Evolutionary conservation across 768 basidiomycete genomes (phyloP).

Genomic region (Stropharia rugosoannulata): DNA sequence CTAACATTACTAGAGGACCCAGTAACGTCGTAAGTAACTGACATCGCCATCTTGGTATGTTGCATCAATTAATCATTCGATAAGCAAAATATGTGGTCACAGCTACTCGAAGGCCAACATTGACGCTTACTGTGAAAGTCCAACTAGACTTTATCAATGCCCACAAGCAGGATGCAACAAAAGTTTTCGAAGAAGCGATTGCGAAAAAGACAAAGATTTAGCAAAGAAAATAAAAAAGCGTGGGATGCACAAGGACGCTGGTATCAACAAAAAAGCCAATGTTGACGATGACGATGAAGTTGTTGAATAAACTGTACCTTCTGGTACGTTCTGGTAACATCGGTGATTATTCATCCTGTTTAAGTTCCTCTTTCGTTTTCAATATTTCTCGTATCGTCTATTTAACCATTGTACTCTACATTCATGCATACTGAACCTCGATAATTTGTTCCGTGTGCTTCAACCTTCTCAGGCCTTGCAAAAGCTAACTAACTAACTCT

Average conservation of each 20-base stretch:
- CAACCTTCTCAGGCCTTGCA: too few relatives aligned
- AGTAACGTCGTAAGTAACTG: slow-evolving; percentile 69
- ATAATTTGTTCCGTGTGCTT: too few relatives aligned
- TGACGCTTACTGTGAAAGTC: slow-evolving; percentile 51
- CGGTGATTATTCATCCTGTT: too few relatives aligned
- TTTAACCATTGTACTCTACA: too few relatives aligned
- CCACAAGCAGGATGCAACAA: slow-evolving; percentile 75
- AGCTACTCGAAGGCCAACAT: slow-evolving; percentile 80
- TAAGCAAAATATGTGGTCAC: slow-evolving; percentile 71
- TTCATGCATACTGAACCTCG: too few relatives aligned
- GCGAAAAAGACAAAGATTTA: slow-evolving; percentile 55
- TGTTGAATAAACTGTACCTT: slow-evolving; percentile 33
- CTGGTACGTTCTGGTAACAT: too few relatives aligned
- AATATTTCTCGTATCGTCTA: too few relatives aligned
- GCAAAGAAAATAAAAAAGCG: slow-evolving; percentile 61
- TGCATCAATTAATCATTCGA: slow-evolving; percentile 6
- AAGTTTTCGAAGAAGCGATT: slow-evolving; percentile 46
- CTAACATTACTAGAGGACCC: slow-evolving; percentile 68
- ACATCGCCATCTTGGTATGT: slow-evolving; percentile 1
- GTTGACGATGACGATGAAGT: slow-evolving; percentile 63
- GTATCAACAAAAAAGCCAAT: slow-evolving; percentile 29
- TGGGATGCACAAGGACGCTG: slow-evolving; percentile 50
- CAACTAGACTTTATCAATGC: slow-evolving; percentile 42
- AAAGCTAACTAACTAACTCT: too few relatives aligned
- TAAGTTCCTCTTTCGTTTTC: too few relatives aligned